Base-by-base conservation (phyloP, 768 basidiomycete species). In the Trametes sanguinea region DNA sequence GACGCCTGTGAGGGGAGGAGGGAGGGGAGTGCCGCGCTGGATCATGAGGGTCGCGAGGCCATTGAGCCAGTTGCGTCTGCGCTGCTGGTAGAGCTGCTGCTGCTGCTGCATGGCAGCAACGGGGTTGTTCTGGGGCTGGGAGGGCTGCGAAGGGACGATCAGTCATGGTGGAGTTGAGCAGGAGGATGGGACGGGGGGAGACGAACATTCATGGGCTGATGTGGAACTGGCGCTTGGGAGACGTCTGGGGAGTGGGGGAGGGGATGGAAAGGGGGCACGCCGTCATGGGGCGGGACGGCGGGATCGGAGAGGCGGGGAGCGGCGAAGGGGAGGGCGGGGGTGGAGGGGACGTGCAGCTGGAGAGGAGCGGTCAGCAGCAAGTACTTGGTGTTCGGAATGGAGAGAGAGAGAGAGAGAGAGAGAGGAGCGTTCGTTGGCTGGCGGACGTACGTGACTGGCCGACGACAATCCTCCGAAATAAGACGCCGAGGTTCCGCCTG, bases 1-100 rank as follows among this genome's bases (percentile, higher is more conserved):
- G 51, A 85, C 68, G 48, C 89, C 87, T 9, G 88, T 91, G 62
- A 93, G 77, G 16, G 81, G 72, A n/a, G 89, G 89, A 2, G 92
- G 92, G 3, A 94, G 78, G 52, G 91, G 90, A n/a, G 74, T 80
- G 39, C 80, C 79, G 47, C 83, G 81, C 61, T 77, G 78, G 53
- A 75, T 69, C 81, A 89, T 88, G 57, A 88, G 67, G 51, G 74
- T 81, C 56, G 86, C 85, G 42, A 94, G 82, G 53, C 82, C 79
- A 45, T 70, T 66, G 59, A 90, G 78, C 75, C 92, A 92, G 63
- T 76, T 73, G 33, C 82, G 82, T 61, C 84, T 84, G 56, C 85
- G 83, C 51, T 82, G 81, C 68, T 84, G 84, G 60, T 80, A 67
- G 4, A 65, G 55, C 42, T 68, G 78, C 60, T 45, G 76, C 67